These are phyloP conservation scores for Colletotrichum tanaceti DNA, from an alignment of 2,329 filamentous ascomycete species.

Conservation along the genomic window DNA sequence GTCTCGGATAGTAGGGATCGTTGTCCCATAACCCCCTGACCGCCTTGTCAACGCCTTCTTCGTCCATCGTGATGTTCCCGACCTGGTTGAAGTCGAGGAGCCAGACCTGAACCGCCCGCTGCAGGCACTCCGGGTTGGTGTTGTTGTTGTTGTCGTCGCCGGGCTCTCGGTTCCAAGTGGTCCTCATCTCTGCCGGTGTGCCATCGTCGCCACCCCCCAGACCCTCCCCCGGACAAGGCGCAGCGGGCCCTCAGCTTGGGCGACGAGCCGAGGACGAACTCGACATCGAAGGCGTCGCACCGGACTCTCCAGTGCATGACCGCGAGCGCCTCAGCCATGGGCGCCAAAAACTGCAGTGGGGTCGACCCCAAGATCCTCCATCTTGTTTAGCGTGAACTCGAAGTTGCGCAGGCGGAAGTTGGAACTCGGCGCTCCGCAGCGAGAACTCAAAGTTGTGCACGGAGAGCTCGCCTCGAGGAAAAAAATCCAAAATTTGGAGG, in stretches of 20 bases:
- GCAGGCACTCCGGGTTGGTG: no score
- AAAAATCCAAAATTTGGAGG: no score
- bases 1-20: constrained; percentile 7
- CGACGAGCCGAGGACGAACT: constrained; percentile 40
- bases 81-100: neutral
- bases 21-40: constrained; percentile 2
- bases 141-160: neutral
- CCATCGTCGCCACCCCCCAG: neutral
- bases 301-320: constrained; percentile 49
- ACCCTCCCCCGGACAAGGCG: neutral
- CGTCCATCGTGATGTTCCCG: neutral
- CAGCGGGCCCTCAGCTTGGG: neutral
- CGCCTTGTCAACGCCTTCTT: neutral
- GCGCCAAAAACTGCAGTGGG: constrained; percentile 39
- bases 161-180: neutral
- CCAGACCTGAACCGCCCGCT: neutral
- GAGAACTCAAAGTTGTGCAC: constrained; percentile 50
- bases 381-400: constrained; percentile 48
- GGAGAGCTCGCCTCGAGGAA: no score
- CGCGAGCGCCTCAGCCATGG: constrained; percentile 47
- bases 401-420: constrained; percentile 48
- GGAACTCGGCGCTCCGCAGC: constrained; percentile 38
- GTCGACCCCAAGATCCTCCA: constrained; percentile 44
- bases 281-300: constrained; percentile 43
- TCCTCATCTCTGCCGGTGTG: neutral